Conservation (phyloP, 208 protist species). For the Trypanosoma grayi region DNA sequence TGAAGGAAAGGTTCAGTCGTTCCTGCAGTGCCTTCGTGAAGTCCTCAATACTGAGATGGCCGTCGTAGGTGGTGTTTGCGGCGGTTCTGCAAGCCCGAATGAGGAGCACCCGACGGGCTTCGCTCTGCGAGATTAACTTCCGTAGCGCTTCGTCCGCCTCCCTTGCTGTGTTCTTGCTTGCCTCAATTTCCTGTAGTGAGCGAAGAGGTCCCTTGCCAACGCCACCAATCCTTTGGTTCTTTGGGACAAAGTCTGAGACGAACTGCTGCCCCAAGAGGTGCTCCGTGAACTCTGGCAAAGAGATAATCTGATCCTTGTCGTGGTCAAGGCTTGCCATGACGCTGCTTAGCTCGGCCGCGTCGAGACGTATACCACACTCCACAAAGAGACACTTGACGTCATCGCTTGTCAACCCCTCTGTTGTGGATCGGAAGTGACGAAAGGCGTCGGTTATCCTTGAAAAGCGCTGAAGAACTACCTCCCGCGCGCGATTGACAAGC, state of each 20-base stretch:
- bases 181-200: conserved; percentile 25
- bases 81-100: conserved; percentile 59
- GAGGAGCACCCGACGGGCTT: conserved; percentile 75
- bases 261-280: conserved; percentile 78
- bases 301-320: conserved; percentile 78
- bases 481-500: conserved; percentile 57
- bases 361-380: conserved; percentile 48
- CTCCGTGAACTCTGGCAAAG: conserved; percentile 80
- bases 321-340: conserved; percentile 70
- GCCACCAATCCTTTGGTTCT: conserved; percentile 11
- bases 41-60: conserved; percentile 71
- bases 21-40: conserved; percentile 57
- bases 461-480: conserved; percentile 64
- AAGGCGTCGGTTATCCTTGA: conserved; percentile 73
- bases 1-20: conserved; percentile 61
- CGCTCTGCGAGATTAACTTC: conserved; percentile 67
- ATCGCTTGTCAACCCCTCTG: conserved; percentile 48
- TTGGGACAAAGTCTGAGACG: conserved; percentile 67
- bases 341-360: conserved; percentile 40
- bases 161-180: conserved; percentile 26
- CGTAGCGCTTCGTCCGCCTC: conserved; percentile 59
- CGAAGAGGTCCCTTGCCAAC: conserved; percentile 34
- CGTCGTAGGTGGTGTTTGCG: conserved; percentile 67
- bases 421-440: conserved; percentile 62
- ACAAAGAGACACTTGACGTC: conserved; percentile 63